Conservation (phyloP, 306 rosid species). For the apple (Malus domestica) region DNA sequence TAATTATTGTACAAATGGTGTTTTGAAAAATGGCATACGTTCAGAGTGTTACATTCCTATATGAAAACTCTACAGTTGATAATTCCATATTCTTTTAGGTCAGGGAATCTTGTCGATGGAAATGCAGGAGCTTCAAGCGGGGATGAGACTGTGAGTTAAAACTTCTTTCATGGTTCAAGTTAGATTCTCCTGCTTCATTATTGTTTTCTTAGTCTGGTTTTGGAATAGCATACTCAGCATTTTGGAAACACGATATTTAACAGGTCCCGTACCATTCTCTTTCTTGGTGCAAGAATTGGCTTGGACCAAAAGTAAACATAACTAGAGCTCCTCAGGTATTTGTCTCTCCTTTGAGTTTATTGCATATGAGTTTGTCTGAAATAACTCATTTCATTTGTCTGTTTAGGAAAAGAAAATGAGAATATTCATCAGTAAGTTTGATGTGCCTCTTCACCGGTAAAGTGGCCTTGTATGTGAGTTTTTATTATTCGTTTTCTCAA, state of each 20-base stretch:
- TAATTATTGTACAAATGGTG: not conserved
- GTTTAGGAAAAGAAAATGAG: not conserved
- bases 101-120: slow-evolving; percentile 89
- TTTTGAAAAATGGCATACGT: not conserved
- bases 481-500: slow-evolving; percentile 11
- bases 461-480: slow-evolving; percentile 1
- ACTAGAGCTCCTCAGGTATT: slow-evolving; percentile 96
- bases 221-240: slow-evolving; percentile 15
- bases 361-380: not conserved
- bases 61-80: not conserved
- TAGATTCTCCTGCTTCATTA: not conserved
- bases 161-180: slow-evolving; percentile 13
- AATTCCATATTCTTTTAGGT: slow-evolving; percentile 38
- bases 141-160: slow-evolving; percentile 75
- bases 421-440: not conserved
- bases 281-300: slow-evolving; percentile 94
- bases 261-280: slow-evolving; percentile 97
- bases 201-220: not conserved
- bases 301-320: slow-evolving; percentile 89
- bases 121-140: slow-evolving; percentile 82
- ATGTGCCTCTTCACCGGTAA: not conserved
- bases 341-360: slow-evolving; percentile 3
- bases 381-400: not conserved
- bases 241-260: slow-evolving; percentile 13
- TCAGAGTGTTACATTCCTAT: not conserved